phyloP scores from a whole-genome alignment of 225 moss, liverwort and hornwort species.

The Thuidium tamariscinum region DNA sequence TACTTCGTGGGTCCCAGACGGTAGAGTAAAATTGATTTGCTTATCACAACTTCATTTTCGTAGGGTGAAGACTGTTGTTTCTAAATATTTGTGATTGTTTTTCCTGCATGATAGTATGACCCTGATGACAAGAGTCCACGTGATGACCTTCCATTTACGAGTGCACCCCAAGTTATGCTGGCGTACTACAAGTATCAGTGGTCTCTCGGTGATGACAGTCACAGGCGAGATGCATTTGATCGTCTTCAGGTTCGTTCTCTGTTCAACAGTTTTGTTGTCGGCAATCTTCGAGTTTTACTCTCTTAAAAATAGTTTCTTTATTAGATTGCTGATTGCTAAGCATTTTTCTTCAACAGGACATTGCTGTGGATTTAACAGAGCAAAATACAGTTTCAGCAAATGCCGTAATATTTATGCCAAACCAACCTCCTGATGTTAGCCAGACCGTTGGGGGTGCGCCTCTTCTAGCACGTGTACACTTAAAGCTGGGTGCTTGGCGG shows the following conservation, averaged over 20 bases:
- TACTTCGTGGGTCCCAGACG: not conserved
- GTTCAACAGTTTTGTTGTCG: not conserved
- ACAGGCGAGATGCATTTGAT: constrained; percentile 57
- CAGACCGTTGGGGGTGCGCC: constrained; percentile 28
- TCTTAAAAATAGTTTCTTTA: not conserved
- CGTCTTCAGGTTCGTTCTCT: constrained; percentile 52
- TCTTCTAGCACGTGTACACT: constrained; percentile 73
- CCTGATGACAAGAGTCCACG: constrained; percentile 29
- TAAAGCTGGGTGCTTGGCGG: constrained; percentile 91
- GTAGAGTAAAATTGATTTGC: not conserved
- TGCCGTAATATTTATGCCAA: constrained; percentile 25
- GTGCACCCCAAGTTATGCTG: constrained; percentile 71
- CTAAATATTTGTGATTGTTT: not conserved
- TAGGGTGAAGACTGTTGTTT: not conserved
- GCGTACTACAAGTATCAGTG: constrained; percentile 94
- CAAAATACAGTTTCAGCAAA: constrained; percentile 23
- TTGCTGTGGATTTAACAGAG: constrained; percentile 30
- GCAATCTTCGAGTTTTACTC: not conserved
- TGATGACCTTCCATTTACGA: constrained; percentile 20
- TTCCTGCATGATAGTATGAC: constrained; percentile 57
- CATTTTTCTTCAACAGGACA: constrained; percentile 17
- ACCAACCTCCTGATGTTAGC: constrained; percentile 26
- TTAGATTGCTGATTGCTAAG: not conserved
- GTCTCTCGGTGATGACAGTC: constrained; percentile 65
- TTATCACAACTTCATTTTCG: not conserved